Evolutionary conservation across 2,329 filamentous ascomycete genomes (phyloP), one percentile per base, ranked within the genome.

Genomic region (Colletotrichum noveboracense): DNA sequence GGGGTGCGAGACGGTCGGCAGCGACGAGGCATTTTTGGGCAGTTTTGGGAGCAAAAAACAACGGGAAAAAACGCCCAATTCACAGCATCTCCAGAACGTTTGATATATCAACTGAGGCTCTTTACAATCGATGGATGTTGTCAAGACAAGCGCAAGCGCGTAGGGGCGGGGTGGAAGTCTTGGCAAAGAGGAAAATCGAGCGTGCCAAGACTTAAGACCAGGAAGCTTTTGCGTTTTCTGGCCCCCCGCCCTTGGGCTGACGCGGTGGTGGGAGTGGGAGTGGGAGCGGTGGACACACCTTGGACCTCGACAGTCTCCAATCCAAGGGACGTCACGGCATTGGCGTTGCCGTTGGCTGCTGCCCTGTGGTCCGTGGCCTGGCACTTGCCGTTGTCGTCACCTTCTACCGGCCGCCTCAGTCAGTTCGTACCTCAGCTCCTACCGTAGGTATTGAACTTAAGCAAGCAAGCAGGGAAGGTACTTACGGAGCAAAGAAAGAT

Each of bases 61-160:
- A 43, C 69, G 34, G 24, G 64, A 73, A 48, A 75, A 73, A 73
- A 65, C 64, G 70, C 55, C 36, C 32, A 73, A 55, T 75, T 73
- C 43, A 65, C 38, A 73, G 43, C 43, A 65, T 64, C 32, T 32
- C 21, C 24, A 64, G 38, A 52, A 60, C 56, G 36, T 61, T 26
- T 58, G 21, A 73, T 75, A 73, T 68, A 26, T 52, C 32, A 43
- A 26, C 43, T 68, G 73, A 67, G 73, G 73, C 73, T 75, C 73
- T 73, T 61, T 18, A 60, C 30, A 67, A 68, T 75, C 70, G 62
- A 75, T 75, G 73, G 55, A 75, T 75, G 73, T 75, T 75, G 73
- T 75, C 73, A 75, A 75, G 73, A 75, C 73, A 75, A 75, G 73
- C 73, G 73, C 73, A 73, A 65, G 73, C 73, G 73, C 73, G 73